Conservation (phyloP, 257 asterid genomes). For the Solanum piurae region DNA sequence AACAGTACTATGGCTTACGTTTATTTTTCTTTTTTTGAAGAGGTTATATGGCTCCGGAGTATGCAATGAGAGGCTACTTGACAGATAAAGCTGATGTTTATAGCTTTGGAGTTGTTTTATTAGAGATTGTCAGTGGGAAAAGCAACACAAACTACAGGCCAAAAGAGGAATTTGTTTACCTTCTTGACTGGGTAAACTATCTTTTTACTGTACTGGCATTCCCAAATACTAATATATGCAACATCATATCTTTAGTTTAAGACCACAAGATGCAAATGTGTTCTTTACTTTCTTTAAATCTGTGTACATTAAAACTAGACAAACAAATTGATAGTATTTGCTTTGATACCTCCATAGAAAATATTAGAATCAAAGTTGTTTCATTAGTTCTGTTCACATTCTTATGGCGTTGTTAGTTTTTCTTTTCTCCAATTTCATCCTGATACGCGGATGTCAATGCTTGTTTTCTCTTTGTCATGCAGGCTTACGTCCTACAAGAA, state of each 20-base stretch:
- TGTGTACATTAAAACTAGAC: neutral
- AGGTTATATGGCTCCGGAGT: slow-evolving; percentile 42
- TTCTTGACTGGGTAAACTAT: slow-evolving; percentile 37
- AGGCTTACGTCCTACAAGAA: slow-evolving; percentile 86
- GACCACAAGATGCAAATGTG: too few species aligned
- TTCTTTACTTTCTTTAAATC: neutral
- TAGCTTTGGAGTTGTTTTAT: slow-evolving; percentile 34
- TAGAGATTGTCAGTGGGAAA: slow-evolving; percentile 43
- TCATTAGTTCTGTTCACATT: neutral
- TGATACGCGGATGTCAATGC: neutral
- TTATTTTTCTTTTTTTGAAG: slow-evolving; percentile 2
- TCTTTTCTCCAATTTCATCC: neutral
- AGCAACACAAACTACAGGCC: slow-evolving; percentile 41
- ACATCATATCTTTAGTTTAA: neutral
- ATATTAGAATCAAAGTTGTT: neutral
- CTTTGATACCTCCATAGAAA: neutral
- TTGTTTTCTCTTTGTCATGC: neutral
- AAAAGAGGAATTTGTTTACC: slow-evolving; percentile 42
- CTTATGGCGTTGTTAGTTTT: neutral
- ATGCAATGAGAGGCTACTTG: slow-evolving; percentile 43
- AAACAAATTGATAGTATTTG: neutral
- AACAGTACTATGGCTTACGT: neutral
- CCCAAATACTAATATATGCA: neutral
- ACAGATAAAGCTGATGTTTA: slow-evolving; percentile 43
- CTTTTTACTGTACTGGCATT: neutral